These are phyloP conservation scores for Pleurozium schreberi DNA, from an alignment of 225 moss, liverwort and hornwort species.

Conservation along the genomic window DNA sequence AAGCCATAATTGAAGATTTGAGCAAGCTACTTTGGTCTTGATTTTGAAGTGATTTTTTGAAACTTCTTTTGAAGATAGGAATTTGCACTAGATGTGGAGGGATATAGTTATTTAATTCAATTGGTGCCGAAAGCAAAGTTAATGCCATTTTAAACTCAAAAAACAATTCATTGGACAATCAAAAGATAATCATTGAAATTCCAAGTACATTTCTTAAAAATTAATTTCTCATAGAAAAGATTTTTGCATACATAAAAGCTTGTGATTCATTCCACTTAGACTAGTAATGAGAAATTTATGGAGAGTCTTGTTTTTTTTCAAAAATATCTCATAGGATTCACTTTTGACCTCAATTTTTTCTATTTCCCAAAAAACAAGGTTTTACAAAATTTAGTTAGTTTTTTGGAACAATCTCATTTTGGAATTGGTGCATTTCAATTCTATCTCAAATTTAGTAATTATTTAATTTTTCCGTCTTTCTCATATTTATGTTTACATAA, in stretches of 20 bases:
- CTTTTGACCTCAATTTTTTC: not conserved
- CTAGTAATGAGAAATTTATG: not conserved
- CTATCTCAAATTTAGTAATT: not conserved
- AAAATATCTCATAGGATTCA: not conserved
- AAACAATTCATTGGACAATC: fast-evolving
- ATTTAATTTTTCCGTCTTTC: not conserved
- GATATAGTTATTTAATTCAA: not conserved
- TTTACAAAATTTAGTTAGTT: not conserved
- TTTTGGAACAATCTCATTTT: not conserved
- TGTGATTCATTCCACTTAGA: not conserved
- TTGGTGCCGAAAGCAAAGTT: not conserved
- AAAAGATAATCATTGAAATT: not conserved
- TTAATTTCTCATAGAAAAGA: not conserved
- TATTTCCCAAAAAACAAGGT: not conserved
- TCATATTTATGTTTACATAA: not conserved
- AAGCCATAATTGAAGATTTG: fast-evolving
- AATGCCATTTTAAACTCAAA: not conserved
- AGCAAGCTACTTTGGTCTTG: not conserved
- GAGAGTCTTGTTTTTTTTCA: no score
- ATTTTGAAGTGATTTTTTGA: not conserved
- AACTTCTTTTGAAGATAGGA: not conserved
- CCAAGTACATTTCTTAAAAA: no score
- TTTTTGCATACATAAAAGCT: not conserved
- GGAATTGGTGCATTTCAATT: not conserved
- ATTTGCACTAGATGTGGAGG: not conserved